These are phyloP conservation scores for Cardamine resedifolia DNA, from an alignment of 345 rosid genomes.

Conservation along the genomic window DNA sequence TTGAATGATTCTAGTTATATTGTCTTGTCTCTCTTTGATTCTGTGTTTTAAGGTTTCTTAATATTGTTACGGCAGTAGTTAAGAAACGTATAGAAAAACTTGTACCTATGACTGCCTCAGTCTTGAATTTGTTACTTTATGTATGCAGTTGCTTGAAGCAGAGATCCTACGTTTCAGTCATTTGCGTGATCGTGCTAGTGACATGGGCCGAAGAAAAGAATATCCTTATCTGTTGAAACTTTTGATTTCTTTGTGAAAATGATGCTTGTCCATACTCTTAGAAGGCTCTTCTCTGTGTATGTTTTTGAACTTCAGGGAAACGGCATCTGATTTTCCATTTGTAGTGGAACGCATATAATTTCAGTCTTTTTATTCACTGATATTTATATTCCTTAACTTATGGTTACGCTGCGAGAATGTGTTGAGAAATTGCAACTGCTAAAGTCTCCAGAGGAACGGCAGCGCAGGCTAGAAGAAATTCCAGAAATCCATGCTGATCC, in stretches of 20 bases:
- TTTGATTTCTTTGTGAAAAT: conserved; percentile 5
- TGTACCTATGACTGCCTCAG: background rate
- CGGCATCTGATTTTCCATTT: conserved; percentile 3
- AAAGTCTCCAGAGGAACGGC: conserved; percentile 93
- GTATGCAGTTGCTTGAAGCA: conserved; percentile 79
- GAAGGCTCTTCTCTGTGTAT: conserved; percentile 13
- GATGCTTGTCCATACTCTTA: conserved; percentile 1
- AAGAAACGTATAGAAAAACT: background rate
- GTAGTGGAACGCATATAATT: conserved; percentile 1
- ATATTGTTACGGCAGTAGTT: background rate
- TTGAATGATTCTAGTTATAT: conserved; percentile 22
- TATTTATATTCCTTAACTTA: conserved; percentile 56
- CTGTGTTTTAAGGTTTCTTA: conserved; percentile 4
- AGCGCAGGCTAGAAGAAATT: conserved; percentile 83
- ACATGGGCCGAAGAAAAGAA: conserved; percentile 88
- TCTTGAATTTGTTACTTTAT: conserved; percentile 19
- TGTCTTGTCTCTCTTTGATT: conserved; percentile 10
- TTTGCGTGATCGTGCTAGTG: conserved; percentile 99
- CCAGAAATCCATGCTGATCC: conserved; percentile 98
- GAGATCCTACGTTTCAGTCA: conserved; percentile 86
- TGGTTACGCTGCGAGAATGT: conserved; percentile 91
- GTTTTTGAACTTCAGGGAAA: conserved; percentile 18
- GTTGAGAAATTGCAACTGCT: conserved; percentile 95
- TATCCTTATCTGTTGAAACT: conserved; percentile 65
- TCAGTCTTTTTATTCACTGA: background rate